phyloP scores from a whole-genome alignment of 2,329 filamentous ascomycete genomes.

The Teratosphaeria pseudoeucalypti region DNA sequence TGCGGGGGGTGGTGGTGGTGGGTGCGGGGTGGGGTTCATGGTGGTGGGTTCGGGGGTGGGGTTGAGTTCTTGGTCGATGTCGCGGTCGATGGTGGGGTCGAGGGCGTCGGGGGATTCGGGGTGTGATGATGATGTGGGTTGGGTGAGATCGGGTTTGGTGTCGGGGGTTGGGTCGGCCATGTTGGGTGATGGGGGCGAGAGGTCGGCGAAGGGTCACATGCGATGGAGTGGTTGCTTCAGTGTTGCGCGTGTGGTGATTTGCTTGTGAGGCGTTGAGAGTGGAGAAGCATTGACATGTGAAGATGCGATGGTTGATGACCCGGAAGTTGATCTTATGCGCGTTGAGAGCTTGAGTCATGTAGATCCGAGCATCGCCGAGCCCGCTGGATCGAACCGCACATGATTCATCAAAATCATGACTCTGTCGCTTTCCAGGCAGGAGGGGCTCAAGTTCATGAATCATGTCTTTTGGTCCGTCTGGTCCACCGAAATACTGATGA shows the following conservation, averaged over 20 bases:
- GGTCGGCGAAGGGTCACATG: background rate
- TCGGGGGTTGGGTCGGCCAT: background rate
- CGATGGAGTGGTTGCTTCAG: background rate
- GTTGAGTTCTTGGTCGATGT: slow-evolving; percentile 1
- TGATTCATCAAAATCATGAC: too few relatives aligned
- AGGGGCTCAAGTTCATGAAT: too few relatives aligned
- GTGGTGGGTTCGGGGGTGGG: background rate
- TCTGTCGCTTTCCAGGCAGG: too few relatives aligned
- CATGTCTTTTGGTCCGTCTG: too few relatives aligned
- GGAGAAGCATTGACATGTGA: background rate
- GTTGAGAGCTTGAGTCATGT: background rate
- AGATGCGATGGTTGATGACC: background rate
- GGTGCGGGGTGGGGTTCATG: background rate
- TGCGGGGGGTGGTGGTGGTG: background rate
- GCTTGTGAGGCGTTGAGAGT: background rate
- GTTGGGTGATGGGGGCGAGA: background rate
- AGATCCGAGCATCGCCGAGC: background rate
- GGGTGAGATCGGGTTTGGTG: background rate
- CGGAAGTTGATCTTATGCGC: background rate
- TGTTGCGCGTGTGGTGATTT: background rate
- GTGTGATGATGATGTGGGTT: background rate
- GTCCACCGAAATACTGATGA: too few relatives aligned
- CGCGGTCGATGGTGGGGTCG: slow-evolving; percentile 1
- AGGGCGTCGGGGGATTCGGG: background rate
- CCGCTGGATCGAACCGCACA: too few relatives aligned